phyloP scores from a whole-genome alignment of 768 basidiomycete genomes.

The Hirschioporus abietinus region DNA sequence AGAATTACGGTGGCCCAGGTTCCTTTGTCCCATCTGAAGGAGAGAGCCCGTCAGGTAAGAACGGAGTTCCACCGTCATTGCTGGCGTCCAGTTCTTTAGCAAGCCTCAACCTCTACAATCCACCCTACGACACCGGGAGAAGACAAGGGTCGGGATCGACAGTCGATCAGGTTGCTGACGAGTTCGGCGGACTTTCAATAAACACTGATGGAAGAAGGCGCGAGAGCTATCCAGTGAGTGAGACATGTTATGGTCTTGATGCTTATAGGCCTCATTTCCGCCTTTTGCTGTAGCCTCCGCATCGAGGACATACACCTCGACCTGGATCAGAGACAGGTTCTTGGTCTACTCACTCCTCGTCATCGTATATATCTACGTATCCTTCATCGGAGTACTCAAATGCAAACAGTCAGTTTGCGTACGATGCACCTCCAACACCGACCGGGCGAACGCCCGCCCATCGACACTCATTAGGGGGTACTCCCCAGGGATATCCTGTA shows the following conservation, averaged over 20 bases:
- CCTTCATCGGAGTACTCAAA: neutral
- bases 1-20: constrained; percentile 75
- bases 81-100: constrained; percentile 57
- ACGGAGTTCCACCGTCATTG: constrained; percentile 45
- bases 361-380: neutral
- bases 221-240: constrained; percentile 57
- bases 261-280: neutral
- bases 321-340: neutral
- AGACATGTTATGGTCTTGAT: constrained; percentile 5
- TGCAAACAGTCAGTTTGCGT: neutral
- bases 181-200: constrained; percentile 53
- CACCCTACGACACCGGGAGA: constrained; percentile 58
- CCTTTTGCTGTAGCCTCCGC: neutral
- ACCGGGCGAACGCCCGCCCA: neutral
- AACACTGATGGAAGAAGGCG: constrained; percentile 46
- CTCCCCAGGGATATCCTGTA: constrained; percentile 16
- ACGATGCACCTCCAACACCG: neutral
- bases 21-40: constrained; percentile 54
- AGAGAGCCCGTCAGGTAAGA: constrained; percentile 21
- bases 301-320: constrained; percentile 1
- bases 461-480: neutral
- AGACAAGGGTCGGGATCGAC: constrained; percentile 25
- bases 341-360: neutral
- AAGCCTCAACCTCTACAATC: constrained; percentile 63
- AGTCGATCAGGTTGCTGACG: constrained; percentile 52